These are phyloP conservation scores for Candida khao-thaluensis DNA, from an alignment of 805 yeast genomes.

Conservation along the genomic window DNA sequence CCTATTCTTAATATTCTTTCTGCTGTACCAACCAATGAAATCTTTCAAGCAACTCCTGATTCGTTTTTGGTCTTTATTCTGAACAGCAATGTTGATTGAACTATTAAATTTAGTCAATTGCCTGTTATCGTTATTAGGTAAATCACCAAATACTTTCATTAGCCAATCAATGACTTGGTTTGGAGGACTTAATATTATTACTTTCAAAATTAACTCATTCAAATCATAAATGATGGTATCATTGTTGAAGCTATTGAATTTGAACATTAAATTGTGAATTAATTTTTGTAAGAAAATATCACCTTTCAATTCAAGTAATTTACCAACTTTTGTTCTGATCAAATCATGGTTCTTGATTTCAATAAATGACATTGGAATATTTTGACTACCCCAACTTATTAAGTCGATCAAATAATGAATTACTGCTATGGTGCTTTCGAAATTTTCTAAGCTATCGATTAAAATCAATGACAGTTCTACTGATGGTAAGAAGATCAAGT, in stretches of 20 bases:
- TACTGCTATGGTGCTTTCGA: conserved; percentile 66
- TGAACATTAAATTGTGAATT: conserved; percentile 65
- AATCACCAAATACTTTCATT: conserved; percentile 47
- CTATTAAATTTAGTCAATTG: conserved; percentile 66
- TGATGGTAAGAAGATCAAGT: conserved; percentile 44
- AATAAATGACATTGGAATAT: conserved; percentile 74
- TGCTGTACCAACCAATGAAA: conserved; percentile 78
- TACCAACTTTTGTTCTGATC: conserved; percentile 49
- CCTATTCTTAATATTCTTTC: conserved; percentile 60
- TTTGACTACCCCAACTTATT: conserved; percentile 77
- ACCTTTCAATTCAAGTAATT: conserved; percentile 55
- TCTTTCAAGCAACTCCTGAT: conserved; percentile 71
- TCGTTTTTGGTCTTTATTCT: conserved; percentile 68
- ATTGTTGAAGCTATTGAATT: conserved; percentile 49
- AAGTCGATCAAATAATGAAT: conserved; percentile 80
- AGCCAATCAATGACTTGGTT: conserved; percentile 58
- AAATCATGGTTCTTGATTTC: conserved; percentile 51
- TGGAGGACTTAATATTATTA: conserved; percentile 52
- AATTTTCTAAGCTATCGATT: conserved; percentile 54
- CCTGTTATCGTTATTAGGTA: conserved; percentile 66
- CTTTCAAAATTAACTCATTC: conserved; percentile 66
- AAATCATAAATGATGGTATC: conserved; percentile 69
- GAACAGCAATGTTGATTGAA: conserved; percentile 58
- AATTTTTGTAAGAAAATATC: conserved; percentile 51
- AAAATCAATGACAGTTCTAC: conserved; percentile 60